A percentile compares a stretch with the other conserved stretches of the same genome.
These are phyloP conservation scores for Dactylellina leptospora DNA, from an alignment of 2,329 filamentous ascomycete genomes.

Conservation along the genomic window DNA sequence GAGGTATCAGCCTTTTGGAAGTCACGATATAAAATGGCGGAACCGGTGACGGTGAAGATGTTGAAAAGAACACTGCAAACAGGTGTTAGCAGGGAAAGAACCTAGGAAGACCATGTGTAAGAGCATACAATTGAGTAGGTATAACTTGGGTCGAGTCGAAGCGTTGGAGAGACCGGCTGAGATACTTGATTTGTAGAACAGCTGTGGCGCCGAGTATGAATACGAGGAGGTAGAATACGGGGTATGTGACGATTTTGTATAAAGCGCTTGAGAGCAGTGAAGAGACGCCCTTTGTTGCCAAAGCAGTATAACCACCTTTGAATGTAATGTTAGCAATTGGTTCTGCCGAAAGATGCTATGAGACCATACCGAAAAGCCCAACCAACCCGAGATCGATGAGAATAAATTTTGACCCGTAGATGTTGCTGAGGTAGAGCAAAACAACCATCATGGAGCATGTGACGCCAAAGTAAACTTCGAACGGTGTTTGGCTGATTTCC, in stretches of 20 bases:
- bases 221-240: slow-evolving; percentile 87
- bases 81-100: not conserved
- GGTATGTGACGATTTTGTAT: slow-evolving; percentile 86
- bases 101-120: not conserved
- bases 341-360: slow-evolving; percentile 23
- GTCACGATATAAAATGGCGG: slow-evolving; percentile 90
- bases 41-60: slow-evolving; percentile 91
- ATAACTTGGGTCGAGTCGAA: slow-evolving; percentile 99
- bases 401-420: slow-evolving; percentile 84
- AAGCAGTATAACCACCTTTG: slow-evolving; percentile 88
- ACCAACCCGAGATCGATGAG: slow-evolving; percentile 93
- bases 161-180: slow-evolving; percentile 87
- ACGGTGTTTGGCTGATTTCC: slow-evolving; percentile 85
- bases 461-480: slow-evolving; percentile 86
- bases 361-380: slow-evolving; percentile 82
- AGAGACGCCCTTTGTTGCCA: slow-evolving; percentile 95
- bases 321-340: slow-evolving; percentile 45
- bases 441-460: slow-evolving; percentile 76
- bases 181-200: slow-evolving; percentile 95
- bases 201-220: slow-evolving; percentile 82
- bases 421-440: slow-evolving; percentile 82
- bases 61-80: slow-evolving; percentile 78
- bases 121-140: slow-evolving; percentile 79
- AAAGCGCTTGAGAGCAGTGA: slow-evolving; percentile 92
- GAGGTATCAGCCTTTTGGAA: slow-evolving; percentile 82